Base-by-base conservation (phyloP, 192 early-diverging fungal species). In the Podila horticola region DNA sequence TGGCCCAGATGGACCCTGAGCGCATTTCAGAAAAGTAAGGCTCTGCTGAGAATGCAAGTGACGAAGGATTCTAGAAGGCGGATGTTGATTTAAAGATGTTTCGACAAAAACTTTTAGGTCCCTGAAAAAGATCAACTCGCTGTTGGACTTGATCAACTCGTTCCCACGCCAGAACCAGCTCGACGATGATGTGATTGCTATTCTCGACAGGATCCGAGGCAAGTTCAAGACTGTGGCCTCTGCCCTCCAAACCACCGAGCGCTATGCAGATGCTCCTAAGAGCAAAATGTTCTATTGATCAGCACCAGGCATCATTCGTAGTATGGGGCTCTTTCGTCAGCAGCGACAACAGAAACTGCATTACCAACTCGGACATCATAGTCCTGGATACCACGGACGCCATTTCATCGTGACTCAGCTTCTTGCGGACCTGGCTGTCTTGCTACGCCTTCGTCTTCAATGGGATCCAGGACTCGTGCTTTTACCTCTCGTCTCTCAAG, bases 151-250 rank as follows among this genome's bases (percentile, higher is more conserved):
- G 13, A 75, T 87, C 45, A 67, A 84, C 49, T 62, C 75, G 8
- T 88, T 88, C 67, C 89, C 89, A 22, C 83, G 64, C 17, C 71
- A 84, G 22, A 90, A 90, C 62, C 73, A 84, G 68, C 69, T 81
- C 30, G 82, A 85, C 11, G 74, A 83, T 48, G 89, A 90, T 33
- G 73, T 88, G 12, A 62, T 85, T 64, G 84, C 83, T 4, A 57
- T 89, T 58, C 62, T 88, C 28, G 85, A 89, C 34, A 86, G 75
- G 58, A 87, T 90, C 58, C 84, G 87, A 19, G 87, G 86, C 58
- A 90, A 88, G 67, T 82, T 86, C 59, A 84, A 83, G 19, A 84
- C 86, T 2, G 79, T 89, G 13, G 84, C 74, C 0, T 87, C 87
- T 9, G 69, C 87, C 28, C 62, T 90, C 29, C 77, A 73, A 52